Conservation (phyloP, 2,329 filamentous ascomycete species). For the Aspergillus arachidicola region DNA sequence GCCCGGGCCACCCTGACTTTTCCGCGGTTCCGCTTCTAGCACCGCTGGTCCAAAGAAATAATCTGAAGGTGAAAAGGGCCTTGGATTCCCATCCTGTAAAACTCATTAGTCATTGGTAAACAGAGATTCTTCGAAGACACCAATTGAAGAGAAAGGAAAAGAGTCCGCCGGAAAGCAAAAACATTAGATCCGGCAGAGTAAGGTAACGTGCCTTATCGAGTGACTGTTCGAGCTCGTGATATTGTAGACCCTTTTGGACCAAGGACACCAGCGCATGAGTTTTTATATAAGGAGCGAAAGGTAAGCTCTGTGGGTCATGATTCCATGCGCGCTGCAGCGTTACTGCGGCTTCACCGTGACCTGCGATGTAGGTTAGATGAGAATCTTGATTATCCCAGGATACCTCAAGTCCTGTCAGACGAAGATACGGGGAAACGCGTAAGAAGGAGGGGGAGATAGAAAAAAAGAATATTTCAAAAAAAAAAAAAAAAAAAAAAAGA, state of each 20-base stretch:
- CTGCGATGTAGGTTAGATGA: conserved; percentile 34
- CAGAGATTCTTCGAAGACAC: conserved; percentile 1
- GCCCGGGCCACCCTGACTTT: conserved; percentile 28
- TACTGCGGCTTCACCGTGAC: conserved; percentile 61
- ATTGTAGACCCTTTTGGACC: conserved; percentile 65
- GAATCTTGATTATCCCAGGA: background rate
- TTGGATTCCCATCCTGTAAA: conserved; percentile 41
- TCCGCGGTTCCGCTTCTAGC: conserved; percentile 34
- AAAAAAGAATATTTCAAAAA: background rate
- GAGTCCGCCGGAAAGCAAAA: background rate
- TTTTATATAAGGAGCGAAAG: conserved; percentile 62
- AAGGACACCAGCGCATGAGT: conserved; percentile 62
- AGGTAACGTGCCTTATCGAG: conserved; percentile 50
- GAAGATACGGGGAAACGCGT: background rate
- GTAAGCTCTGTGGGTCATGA: conserved; percentile 61
- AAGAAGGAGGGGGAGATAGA: background rate
- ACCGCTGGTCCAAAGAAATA: conserved; percentile 52
- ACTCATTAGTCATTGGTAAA: conserved; percentile 15
- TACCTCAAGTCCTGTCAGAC: background rate
- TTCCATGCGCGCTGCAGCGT: conserved; percentile 66
- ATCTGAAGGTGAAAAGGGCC: conserved; percentile 38
- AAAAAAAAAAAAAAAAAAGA: conserved; percentile 5
- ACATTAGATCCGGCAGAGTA: background rate
- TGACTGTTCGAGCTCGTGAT: conserved; percentile 53
- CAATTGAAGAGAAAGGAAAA: conserved; percentile 3